Evolutionary conservation across 345 rosid genomes (phyloP).

Genomic region (Cochlearia excelsa): DNA sequence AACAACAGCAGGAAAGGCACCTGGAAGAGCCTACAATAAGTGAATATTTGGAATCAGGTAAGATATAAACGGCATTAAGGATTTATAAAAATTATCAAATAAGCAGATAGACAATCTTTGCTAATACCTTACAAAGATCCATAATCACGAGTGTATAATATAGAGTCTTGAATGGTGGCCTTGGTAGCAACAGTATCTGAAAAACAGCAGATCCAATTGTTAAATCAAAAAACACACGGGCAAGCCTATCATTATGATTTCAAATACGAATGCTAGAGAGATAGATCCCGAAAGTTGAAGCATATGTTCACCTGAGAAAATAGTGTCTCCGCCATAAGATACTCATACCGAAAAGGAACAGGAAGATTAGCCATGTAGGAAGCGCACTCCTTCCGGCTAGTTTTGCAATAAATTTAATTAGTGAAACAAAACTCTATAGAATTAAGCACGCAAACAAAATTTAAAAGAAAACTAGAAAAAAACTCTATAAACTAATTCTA

Average conservation of each 20-base stretch:
- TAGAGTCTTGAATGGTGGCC: conserved; percentile 90
- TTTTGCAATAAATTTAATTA: conserved; percentile 60
- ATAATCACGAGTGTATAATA: conserved; percentile 90
- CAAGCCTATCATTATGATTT: conserved; percentile 2
- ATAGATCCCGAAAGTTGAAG: conserved; percentile 4
- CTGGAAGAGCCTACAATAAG: conserved; percentile 91
- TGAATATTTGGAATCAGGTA: conserved; percentile 31
- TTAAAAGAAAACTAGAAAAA: not conserved
- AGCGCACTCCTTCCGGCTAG: conserved; percentile 99
- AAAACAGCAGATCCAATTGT: conserved; percentile 25
- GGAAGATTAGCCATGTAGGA: conserved; percentile 92
- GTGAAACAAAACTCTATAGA: conserved; percentile 38
- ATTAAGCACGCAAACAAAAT: conserved; percentile 25
- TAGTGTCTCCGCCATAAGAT: conserved; percentile 96
- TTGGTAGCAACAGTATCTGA: conserved; percentile 90
- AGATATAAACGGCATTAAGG: conserved; percentile 7
- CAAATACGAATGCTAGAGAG: not conserved
- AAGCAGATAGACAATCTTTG: conserved; percentile 7
- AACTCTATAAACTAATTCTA: conserved; percentile 5
- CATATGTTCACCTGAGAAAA: conserved; percentile 80
- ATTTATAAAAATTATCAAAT: not conserved
- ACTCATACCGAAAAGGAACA: conserved; percentile 93
- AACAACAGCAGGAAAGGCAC: conserved; percentile 99
- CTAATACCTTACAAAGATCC: conserved; percentile 94
- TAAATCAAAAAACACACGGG: conserved; percentile 11